These are phyloP conservation scores for Cryptococcus wingfieldii DNA, from an alignment of 1,284 basidiomycete species.

Conservation along the genomic window DNA sequence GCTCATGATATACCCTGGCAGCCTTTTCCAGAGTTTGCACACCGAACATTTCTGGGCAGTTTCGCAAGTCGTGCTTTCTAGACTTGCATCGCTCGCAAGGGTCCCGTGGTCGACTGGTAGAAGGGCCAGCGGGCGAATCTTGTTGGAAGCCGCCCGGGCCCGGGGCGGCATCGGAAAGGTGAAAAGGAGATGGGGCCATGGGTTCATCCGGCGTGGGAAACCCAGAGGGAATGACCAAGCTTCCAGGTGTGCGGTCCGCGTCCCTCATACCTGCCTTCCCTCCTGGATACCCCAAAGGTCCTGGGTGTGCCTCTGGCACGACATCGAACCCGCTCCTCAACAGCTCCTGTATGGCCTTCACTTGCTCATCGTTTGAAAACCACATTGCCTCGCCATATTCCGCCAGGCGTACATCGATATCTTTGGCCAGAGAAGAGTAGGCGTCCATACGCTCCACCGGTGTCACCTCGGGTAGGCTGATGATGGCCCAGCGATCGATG, in stretches of 20 bases:
- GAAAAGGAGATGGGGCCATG: too few species aligned
- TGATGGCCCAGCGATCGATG: conserved; percentile 19
- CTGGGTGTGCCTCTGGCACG: background rate
- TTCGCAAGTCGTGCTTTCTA: background rate
- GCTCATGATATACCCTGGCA: too few species aligned
- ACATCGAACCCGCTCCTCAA: conserved; percentile 9
- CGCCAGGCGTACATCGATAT: conserved; percentile 16
- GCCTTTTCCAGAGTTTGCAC: background rate
- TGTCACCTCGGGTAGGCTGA: conserved; percentile 23
- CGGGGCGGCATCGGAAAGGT: too few species aligned
- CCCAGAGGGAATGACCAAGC: too few species aligned
- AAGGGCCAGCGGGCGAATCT: too few species aligned
- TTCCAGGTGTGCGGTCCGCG: too few species aligned
- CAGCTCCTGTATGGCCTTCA: conserved; percentile 7
- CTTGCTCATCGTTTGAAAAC: conserved; percentile 12
- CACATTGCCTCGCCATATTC: conserved; percentile 10
- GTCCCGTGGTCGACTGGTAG: too few species aligned
- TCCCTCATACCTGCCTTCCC: too few species aligned
- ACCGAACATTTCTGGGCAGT: background rate
- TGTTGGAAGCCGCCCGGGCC: too few species aligned
- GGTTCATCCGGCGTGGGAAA: too few species aligned
- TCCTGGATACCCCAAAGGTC: too few species aligned
- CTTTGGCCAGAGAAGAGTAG: conserved; percentile 17
- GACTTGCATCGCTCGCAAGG: background rate
- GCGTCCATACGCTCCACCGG: conserved; percentile 1